A percentile compares a stretch with the other conserved stretches of the same genome.
Conservation (phyloP, 768 basidiomycete species). For the Macrocybe gigantea region DNA sequence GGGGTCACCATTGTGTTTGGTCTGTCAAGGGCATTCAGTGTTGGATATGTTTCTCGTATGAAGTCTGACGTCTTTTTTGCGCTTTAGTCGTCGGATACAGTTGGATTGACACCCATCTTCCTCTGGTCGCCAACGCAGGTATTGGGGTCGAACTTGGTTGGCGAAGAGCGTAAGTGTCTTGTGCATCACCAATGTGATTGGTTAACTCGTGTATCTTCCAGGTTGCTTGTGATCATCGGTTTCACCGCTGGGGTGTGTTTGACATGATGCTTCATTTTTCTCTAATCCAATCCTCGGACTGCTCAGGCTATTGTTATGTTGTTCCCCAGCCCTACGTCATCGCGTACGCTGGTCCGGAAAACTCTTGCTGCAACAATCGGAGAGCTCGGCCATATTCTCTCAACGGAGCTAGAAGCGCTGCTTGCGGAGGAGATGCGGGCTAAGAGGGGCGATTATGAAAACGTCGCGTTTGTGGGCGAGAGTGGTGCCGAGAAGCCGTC, state of each 20-base stretch:
- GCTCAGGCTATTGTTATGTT: constrained; percentile 39
- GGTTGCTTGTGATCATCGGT: constrained; percentile 38
- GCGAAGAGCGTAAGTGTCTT: constrained; percentile 32
- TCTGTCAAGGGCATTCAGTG: constrained; percentile 5
- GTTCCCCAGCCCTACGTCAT: constrained; percentile 37
- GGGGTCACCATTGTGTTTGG: constrained; percentile 34
- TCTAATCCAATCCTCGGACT: neutral
- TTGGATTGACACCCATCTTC: constrained; percentile 31
- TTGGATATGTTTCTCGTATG: too few species aligned
- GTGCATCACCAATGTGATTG: neutral
- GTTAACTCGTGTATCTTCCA: constrained; percentile 7
- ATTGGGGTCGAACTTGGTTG: constrained; percentile 32
- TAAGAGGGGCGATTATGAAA: constrained; percentile 22
- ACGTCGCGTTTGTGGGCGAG: constrained; percentile 16
- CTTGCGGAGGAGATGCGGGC: constrained; percentile 35
- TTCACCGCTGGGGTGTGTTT: constrained; percentile 35
- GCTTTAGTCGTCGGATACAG: constrained; percentile 33
- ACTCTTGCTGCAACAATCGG: constrained; percentile 30
- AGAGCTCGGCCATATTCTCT: constrained; percentile 31
- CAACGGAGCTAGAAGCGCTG: constrained; percentile 36
- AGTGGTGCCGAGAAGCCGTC: constrained; percentile 19
- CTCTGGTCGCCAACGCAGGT: constrained; percentile 23
- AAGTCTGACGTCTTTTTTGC: too few species aligned
- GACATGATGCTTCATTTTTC: neutral
- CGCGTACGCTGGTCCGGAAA: constrained; percentile 34